Evolutionary conservation across 73 alveolate genomes (phyloP).

Genomic region (Paramecium primaurelia): DNA sequence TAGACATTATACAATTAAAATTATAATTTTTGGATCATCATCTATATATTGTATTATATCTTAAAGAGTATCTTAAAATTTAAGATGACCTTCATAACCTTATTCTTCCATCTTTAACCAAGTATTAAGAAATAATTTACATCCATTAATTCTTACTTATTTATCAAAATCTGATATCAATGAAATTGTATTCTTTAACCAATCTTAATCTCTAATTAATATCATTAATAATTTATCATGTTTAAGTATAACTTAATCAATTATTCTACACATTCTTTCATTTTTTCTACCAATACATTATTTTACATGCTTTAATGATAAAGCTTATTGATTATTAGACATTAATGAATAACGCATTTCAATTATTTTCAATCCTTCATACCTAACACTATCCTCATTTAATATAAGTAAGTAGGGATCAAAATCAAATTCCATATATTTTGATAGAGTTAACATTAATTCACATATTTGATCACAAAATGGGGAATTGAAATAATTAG

Average conservation of each 20-base stretch:
- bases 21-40: background rate
- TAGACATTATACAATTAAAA: background rate
- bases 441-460: background rate
- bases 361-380: background rate
- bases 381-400: background rate
- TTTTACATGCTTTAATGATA: background rate
- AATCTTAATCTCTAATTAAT: background rate
- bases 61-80: background rate
- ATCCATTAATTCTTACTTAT: background rate
- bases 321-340: background rate
- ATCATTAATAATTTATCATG: background rate
- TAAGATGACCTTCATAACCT: background rate
- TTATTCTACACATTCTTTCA: background rate
- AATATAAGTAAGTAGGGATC: background rate
- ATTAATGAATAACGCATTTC: background rate
- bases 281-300: background rate
- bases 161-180: background rate
- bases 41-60: background rate
- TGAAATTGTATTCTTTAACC: background rate
- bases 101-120: background rate
- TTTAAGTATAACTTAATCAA: background rate
- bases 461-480: background rate
- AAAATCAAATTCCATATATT: background rate
- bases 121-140: background rate
- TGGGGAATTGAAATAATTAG: background rate